These are phyloP conservation scores for Podaxis sp. DNA, from an alignment of 768 basidiomycete species.

Conservation along the genomic window DNA sequence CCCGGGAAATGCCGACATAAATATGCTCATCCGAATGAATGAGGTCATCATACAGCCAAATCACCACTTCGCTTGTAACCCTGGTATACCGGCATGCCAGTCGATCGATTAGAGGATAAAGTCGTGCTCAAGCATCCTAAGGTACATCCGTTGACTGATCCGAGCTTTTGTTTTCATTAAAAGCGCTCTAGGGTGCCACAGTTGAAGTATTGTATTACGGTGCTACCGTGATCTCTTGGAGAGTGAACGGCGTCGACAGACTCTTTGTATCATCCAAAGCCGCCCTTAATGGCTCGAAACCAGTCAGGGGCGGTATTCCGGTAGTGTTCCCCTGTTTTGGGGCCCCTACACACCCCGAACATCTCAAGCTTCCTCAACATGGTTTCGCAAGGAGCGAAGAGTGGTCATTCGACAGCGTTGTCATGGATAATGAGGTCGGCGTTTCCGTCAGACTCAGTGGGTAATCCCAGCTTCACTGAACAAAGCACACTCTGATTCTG, in stretches of 20 bases:
- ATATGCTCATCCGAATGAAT: neutral
- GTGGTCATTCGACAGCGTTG: constrained; percentile 68
- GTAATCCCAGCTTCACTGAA: constrained; percentile 23
- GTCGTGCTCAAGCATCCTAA: constrained; percentile 62
- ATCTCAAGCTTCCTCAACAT: constrained; percentile 74
- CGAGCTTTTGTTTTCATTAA: neutral
- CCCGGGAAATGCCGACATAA: neutral
- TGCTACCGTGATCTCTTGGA: constrained; percentile 89
- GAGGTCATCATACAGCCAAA: neutral
- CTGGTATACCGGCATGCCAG: constrained; percentile 48
- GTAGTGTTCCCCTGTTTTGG: constrained; percentile 90
- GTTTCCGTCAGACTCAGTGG: constrained; percentile 80
- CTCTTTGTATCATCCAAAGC: constrained; percentile 85
- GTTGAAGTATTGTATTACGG: constrained; percentile 74
- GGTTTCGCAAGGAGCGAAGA: constrained; percentile 82
- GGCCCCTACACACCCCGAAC: constrained; percentile 71
- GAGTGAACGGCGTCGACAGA: constrained; percentile 44
- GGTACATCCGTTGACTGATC: constrained; percentile 30
- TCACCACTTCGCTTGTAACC: neutral
- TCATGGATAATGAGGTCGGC: constrained; percentile 65
- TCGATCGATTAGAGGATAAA: constrained; percentile 41
- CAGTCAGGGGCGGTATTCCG: constrained; percentile 57
- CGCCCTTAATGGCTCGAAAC: constrained; percentile 75
- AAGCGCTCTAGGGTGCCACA: constrained; percentile 51
- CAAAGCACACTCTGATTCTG: neutral